Percentiles rank a stretch among this genome's conserved stretches.
Evolutionary conservation across 2,329 filamentous ascomycete species (phyloP).

Genomic region (Colletotrichum aenigma): DNA sequence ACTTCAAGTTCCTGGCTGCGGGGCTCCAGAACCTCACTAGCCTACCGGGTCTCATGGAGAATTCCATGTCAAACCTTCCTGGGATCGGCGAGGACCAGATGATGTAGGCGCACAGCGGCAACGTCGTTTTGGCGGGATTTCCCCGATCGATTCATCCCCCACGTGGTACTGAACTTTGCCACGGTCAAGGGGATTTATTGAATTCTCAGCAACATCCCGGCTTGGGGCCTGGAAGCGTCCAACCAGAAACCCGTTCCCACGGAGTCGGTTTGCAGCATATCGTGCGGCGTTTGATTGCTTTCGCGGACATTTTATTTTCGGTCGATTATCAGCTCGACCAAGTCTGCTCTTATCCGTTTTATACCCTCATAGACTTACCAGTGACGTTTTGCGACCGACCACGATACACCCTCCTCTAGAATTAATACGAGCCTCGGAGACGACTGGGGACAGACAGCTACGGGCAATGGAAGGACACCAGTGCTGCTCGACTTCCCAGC

Average conservation of each 20-base stretch:
- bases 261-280: conserved; percentile 6
- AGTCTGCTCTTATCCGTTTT: conserved; percentile 16
- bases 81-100: conserved; percentile 51
- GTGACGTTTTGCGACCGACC: conserved; percentile 17
- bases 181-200: neutral
- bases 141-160: neutral
- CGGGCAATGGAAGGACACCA: neutral
- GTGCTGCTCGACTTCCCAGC: neutral
- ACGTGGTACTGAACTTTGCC: neutral
- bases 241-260: neutral
- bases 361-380: conserved; percentile 24
- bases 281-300: conserved; percentile 14
- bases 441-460: neutral
- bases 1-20: conserved; percentile 59
- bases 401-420: conserved; percentile 3
- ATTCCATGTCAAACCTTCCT: conserved; percentile 34
- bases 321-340: conserved; percentile 12
- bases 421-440: conserved; percentile 4
- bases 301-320: neutral
- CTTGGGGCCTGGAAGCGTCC: neutral
- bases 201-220: neutral
- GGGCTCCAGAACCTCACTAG: conserved; percentile 44
- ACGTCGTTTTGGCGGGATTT: neutral
- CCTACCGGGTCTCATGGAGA: conserved; percentile 22
- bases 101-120: conserved; percentile 12